Conservation (phyloP, 192 early-diverging fungal species). For the Thamnidium elegans region DNA sequence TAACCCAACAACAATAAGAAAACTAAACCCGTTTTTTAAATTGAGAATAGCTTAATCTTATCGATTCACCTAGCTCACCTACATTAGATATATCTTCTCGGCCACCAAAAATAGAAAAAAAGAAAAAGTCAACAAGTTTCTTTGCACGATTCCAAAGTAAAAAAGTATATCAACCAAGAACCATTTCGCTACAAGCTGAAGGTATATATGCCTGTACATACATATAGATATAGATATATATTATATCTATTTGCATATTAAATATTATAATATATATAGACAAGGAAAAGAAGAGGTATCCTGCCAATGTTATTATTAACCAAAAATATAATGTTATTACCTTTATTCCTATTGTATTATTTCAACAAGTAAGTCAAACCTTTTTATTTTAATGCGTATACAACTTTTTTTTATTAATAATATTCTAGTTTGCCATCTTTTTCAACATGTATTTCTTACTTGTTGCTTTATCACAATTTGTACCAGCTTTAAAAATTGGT, state of each 20-base stretch:
- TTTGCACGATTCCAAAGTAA: neutral
- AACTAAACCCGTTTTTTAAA: neutral
- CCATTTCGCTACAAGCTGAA: constrained; percentile 1
- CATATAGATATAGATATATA: neutral
- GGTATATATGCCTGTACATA: neutral
- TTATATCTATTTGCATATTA: neutral
- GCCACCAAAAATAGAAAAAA: neutral
- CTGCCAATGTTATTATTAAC: constrained; percentile 84
- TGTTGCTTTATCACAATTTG: constrained; percentile 90
- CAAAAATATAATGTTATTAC: constrained; percentile 83
- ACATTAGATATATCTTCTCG: neutral
- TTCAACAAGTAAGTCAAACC: constrained; percentile 60
- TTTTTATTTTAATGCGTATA: neutral
- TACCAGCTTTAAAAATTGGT: constrained; percentile 83
- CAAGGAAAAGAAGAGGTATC: constrained; percentile 56
- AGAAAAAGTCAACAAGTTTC: neutral
- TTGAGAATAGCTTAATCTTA: neutral
- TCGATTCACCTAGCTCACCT: neutral
- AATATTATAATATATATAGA: constrained; percentile 25
- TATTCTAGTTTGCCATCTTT: constrained; percentile 83
- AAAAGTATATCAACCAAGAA: constrained; percentile 9
- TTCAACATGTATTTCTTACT: constrained; percentile 95
- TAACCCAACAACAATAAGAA: neutral
- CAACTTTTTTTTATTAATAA: neutral
- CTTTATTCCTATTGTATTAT: constrained; percentile 78